A percentile compares a stretch with the other conserved stretches of the same genome.
Conservation (phyloP, 768 basidiomycete genomes). For the Leccinum variicolor region DNA sequence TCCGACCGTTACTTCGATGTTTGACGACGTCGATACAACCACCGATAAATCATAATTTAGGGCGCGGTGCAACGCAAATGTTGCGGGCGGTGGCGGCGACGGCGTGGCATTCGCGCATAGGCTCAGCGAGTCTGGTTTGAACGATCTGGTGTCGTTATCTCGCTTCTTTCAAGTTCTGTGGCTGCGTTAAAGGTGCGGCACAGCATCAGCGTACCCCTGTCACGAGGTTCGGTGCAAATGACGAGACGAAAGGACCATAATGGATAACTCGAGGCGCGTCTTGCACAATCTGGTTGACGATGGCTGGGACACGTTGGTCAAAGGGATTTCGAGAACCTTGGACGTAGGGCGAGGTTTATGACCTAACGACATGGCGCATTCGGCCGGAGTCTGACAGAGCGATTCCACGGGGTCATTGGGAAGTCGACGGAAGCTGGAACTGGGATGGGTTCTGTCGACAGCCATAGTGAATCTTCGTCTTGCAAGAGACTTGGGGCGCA, state of each 20-base stretch:
- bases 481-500: too few species aligned
- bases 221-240: too few species aligned
- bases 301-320: not conserved
- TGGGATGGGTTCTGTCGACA: not conserved
- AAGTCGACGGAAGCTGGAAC: not conserved
- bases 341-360: not conserved
- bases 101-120: too few species aligned
- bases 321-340: slow-evolving; percentile 1
- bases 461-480: too few species aligned
- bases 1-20: too few species aligned
- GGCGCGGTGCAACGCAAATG: too few species aligned
- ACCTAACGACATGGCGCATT: not conserved
- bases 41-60: too few species aligned
- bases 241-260: slow-evolving; percentile 1
- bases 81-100: too few species aligned
- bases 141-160: not conserved
- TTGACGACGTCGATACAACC: too few species aligned
- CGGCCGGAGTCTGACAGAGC: not conserved
- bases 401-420: not conserved
- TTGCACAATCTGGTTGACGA: not conserved
- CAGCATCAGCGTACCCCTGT: too few species aligned
- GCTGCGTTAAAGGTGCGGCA: too few species aligned
- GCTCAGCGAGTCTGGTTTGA: too few species aligned
- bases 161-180: not conserved
- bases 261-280: not conserved